A percentile compares a stretch with the other conserved stretches of the same genome.
These are phyloP conservation scores for Penicillium samsonianum DNA, from an alignment of 495 filamentous ascomycete genomes.

Conservation along the genomic window DNA sequence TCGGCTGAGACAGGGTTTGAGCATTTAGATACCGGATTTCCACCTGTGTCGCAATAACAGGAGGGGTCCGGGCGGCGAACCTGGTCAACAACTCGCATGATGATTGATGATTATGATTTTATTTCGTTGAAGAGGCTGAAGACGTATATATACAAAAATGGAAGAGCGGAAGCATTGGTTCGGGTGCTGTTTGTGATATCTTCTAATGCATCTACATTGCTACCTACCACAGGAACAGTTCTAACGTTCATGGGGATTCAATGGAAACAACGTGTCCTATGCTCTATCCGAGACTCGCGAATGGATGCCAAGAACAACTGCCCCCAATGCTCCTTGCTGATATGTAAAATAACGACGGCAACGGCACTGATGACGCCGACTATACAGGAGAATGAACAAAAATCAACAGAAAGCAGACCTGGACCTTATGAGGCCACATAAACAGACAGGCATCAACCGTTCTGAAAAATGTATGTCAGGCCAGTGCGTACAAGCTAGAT, in stretches of 20 bases:
- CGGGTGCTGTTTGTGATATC: background rate
- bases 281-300: conserved; percentile 13
- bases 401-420: conserved; percentile 13
- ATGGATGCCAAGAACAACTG: conserved; percentile 14
- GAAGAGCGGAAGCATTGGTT: background rate
- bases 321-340: conserved; percentile 24
- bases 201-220: too few relatives aligned
- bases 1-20: conserved; percentile 34
- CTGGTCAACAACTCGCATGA: conserved; percentile 10
- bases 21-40: conserved; percentile 29
- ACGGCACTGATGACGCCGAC: conserved; percentile 16
- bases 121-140: too few relatives aligned
- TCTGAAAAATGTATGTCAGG: conserved; percentile 8
- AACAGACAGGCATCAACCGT: background rate
- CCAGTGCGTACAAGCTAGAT: conserved; percentile 12
- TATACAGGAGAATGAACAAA: conserved; percentile 3
- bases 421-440: background rate
- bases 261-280: conserved; percentile 4
- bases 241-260: background rate
- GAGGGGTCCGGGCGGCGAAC: conserved; percentile 3
- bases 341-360: conserved; percentile 27
- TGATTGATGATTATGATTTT: conserved; percentile 14
- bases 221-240: background rate
- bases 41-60: conserved; percentile 26
- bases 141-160: background rate